Percentiles rank a stretch among this genome's conserved stretches.
These are phyloP conservation scores for Euryodendron excelsum DNA, from an alignment of 148 eudicot species.

Conservation along the genomic window DNA sequence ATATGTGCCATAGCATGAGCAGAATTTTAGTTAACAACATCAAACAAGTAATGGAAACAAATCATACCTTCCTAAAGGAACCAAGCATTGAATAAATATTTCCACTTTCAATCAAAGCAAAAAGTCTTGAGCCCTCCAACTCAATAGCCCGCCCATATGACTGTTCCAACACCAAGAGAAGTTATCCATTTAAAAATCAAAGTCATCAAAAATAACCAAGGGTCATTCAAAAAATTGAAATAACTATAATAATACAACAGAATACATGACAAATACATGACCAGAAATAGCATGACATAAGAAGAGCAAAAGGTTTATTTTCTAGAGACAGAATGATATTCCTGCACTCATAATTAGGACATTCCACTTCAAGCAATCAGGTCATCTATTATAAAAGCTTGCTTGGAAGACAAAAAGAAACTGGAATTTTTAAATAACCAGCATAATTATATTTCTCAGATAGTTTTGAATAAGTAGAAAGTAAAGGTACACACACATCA, in stretches of 20 bases:
- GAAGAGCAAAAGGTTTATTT: not conserved
- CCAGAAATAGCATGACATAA: not conserved
- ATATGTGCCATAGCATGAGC: not conserved
- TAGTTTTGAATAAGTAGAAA: not conserved
- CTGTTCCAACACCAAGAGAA: conserved; percentile 33
- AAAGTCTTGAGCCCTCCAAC: conserved; percentile 74
- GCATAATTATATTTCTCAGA: not conserved
- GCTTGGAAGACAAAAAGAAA: not conserved
- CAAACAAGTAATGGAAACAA: conserved; percentile 1
- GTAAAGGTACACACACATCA: not conserved
- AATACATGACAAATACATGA: not conserved
- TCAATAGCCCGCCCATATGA: conserved; percentile 93
- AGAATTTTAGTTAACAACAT: not conserved
- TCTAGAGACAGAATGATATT: not conserved
- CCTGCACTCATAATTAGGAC: not conserved
- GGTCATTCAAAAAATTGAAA: not conserved
- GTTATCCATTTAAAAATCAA: conserved; percentile 3
- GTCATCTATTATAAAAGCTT: not conserved
- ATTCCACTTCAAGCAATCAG: not conserved
- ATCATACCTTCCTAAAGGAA: conserved; percentile 69
- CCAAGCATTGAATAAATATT: conserved; percentile 88
- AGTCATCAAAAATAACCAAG: conserved; percentile 1
- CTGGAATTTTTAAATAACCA: not conserved
- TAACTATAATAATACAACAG: not conserved
- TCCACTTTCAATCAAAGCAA: conserved; percentile 91